Percentiles rank a stretch among this genome's conserved stretches.
These are phyloP conservation scores for Coprinellus aureogranulatus DNA, from an alignment of 768 basidiomycete species.

Conservation along the genomic window DNA sequence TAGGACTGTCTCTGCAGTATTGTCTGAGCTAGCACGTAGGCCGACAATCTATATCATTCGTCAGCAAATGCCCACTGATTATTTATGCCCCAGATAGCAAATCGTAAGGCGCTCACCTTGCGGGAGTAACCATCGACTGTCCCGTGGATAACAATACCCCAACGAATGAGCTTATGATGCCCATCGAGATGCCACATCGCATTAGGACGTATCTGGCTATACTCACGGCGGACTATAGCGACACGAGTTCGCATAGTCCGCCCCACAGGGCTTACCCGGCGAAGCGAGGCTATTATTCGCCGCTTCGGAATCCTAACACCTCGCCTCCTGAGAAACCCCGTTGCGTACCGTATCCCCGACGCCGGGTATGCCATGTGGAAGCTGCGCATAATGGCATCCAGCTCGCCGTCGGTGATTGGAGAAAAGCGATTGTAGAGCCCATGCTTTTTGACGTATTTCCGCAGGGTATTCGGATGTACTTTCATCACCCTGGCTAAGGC, in stretches of 20 bases:
- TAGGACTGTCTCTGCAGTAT: background rate
- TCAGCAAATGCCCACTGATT: too few relatives aligned
- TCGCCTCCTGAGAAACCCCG: background rate
- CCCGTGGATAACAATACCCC: conserved; percentile 36
- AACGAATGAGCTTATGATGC: conserved; percentile 30
- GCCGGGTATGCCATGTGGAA: background rate
- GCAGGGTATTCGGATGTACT: background rate
- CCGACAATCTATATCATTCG: background rate
- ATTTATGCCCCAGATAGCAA: too few relatives aligned
- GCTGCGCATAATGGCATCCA: background rate
- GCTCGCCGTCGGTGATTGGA: background rate
- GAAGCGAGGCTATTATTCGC: background rate
- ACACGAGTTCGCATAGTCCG: background rate
- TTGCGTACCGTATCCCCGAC: background rate
- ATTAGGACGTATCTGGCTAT: background rate
- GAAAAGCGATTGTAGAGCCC: background rate
- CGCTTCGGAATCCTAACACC: background rate
- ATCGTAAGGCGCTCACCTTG: conserved; percentile 16
- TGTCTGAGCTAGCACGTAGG: background rate
- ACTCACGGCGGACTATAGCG: background rate
- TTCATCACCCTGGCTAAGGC: background rate
- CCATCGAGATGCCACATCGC: background rate
- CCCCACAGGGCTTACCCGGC: background rate
- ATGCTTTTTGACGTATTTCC: background rate
- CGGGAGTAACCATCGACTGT: conserved; percentile 43